Percentiles rank a stretch among this genome's conserved stretches.
These are phyloP conservation scores for Murraya paniculata DNA, from an alignment of 345 rosid species.

Conservation along the genomic window DNA sequence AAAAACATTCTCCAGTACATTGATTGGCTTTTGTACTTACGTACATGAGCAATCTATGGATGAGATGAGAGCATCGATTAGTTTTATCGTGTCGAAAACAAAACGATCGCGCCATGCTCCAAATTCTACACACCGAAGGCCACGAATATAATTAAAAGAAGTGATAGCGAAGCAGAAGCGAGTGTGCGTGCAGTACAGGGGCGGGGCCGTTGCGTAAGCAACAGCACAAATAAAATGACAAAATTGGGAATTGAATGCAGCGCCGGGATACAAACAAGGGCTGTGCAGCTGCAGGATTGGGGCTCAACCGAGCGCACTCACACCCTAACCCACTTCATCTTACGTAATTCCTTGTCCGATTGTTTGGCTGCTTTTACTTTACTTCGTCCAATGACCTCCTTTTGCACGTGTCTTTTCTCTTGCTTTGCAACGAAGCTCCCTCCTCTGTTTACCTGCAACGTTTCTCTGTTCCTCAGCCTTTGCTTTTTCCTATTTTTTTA, in stretches of 20 bases:
- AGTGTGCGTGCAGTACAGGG: not conserved
- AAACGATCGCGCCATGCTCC: not conserved
- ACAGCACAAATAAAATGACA: not conserved
- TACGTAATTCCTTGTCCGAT: constrained; percentile 23
- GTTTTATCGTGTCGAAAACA: too few species aligned
- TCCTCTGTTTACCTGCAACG: constrained; percentile 1
- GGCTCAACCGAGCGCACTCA: not conserved
- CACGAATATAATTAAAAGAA: not conserved
- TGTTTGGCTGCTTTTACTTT: constrained; percentile 7
- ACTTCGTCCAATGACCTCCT: not conserved
- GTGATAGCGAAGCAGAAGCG: not conserved
- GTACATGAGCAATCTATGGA: too few species aligned
- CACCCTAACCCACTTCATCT: not conserved
- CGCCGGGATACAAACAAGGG: constrained; percentile 12
- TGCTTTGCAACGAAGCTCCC: constrained; percentile 8
- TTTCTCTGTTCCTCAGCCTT: not conserved
- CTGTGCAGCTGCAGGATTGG: not conserved
- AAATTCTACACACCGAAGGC: not conserved
- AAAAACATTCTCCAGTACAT: too few species aligned
- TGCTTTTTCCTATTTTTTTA: not conserved
- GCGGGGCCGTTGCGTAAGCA: not conserved
- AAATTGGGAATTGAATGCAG: not conserved
- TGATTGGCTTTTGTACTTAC: too few species aligned
- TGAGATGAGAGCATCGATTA: too few species aligned
- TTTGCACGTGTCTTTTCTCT: constrained; percentile 22